Conservation (phyloP, 192 early-diverging fungal species). For the Funneliformis geosporum region DNA sequence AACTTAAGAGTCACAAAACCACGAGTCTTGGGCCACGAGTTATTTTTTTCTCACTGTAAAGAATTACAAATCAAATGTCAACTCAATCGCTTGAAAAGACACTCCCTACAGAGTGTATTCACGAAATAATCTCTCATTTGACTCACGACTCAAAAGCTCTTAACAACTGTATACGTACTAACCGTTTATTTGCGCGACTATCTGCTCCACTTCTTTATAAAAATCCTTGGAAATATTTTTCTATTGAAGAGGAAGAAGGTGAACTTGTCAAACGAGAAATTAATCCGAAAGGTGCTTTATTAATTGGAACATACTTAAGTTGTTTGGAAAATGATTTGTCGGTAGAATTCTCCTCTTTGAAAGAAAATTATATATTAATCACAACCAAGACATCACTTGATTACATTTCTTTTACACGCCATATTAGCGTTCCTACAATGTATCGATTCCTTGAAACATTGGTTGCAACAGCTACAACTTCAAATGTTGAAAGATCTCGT, state of each 20-base stretch:
- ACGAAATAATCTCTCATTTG: slow-evolving; percentile 25
- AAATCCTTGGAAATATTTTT: slow-evolving; percentile 29
- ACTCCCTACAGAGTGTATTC: slow-evolving; percentile 26
- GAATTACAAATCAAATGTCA: slow-evolving; percentile 7
- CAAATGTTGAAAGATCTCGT: neutral
- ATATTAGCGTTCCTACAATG: slow-evolving; percentile 21
- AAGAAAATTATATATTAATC: neutral
- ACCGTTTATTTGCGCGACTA: slow-evolving; percentile 26
- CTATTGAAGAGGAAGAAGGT: slow-evolving; percentile 14
- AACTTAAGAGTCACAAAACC: neutral
- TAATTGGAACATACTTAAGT: slow-evolving; percentile 17
- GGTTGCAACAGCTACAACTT: neutral
- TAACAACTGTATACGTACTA: slow-evolving; percentile 23
- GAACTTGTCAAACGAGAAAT: slow-evolving; percentile 14
- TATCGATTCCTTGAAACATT: slow-evolving; percentile 18
- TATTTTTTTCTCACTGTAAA: neutral
- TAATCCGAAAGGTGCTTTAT: slow-evolving; percentile 12
- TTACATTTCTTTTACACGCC: slow-evolving; percentile 19
- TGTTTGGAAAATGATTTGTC: slow-evolving; percentile 11
- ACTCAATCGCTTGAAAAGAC: neutral
- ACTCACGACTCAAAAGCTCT: neutral
- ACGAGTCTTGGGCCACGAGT: no score
- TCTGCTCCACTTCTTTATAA: slow-evolving; percentile 22
- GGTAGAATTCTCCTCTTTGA: neutral
- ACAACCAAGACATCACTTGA: neutral